Evolutionary conservation across 2,329 filamentous ascomycete species (phyloP).

Genomic region (Aspergillus ustus): DNA sequence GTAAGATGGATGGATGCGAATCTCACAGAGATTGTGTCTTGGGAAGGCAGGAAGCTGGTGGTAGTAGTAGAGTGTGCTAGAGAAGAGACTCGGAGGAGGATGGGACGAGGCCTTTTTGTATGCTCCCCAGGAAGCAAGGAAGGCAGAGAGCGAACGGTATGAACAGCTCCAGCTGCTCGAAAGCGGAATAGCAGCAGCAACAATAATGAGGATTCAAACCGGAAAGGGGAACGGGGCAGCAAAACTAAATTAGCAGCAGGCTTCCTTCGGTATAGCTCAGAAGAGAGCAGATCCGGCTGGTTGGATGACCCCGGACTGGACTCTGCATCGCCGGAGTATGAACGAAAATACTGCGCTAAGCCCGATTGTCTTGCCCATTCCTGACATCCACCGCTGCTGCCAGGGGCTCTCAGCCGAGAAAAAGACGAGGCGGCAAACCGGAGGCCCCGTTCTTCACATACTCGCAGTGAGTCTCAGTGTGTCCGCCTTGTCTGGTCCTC

Average conservation of each 20-base stretch:
- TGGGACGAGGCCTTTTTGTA: slow-evolving; percentile 22
- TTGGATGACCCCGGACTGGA: slow-evolving; percentile 14
- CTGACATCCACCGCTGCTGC: slow-evolving; percentile 12
- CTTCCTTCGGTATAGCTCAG: neutral
- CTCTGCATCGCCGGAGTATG: neutral
- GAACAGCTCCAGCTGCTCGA: slow-evolving; percentile 13
- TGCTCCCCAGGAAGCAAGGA: slow-evolving; percentile 20
- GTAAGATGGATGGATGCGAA: slow-evolving; percentile 1
- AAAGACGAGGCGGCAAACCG: slow-evolving; percentile 30
- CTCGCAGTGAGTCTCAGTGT: neutral
- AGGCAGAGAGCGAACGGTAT: slow-evolving; percentile 6
- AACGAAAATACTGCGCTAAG: slow-evolving; percentile 18
- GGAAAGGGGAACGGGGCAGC: slow-evolving; percentile 9
- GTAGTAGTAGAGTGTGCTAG: slow-evolving; percentile 8
- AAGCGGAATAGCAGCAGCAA: slow-evolving; percentile 17
- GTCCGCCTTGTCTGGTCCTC: slow-evolving; percentile 9
- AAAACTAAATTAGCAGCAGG: slow-evolving; percentile 21
- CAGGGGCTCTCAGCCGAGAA: slow-evolving; percentile 7
- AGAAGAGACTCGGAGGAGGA: slow-evolving; percentile 7
- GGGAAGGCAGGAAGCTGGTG: slow-evolving; percentile 4
- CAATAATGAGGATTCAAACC: slow-evolving; percentile 11
- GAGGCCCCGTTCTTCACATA: slow-evolving; percentile 14
- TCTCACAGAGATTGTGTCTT: slow-evolving; percentile 3
- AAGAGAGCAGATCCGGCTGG: slow-evolving; percentile 11
- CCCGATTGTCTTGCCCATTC: slow-evolving; percentile 10